Base-by-base conservation (phyloP, 805 yeast species). In the Saccharomycopsis microspora region DNA sequence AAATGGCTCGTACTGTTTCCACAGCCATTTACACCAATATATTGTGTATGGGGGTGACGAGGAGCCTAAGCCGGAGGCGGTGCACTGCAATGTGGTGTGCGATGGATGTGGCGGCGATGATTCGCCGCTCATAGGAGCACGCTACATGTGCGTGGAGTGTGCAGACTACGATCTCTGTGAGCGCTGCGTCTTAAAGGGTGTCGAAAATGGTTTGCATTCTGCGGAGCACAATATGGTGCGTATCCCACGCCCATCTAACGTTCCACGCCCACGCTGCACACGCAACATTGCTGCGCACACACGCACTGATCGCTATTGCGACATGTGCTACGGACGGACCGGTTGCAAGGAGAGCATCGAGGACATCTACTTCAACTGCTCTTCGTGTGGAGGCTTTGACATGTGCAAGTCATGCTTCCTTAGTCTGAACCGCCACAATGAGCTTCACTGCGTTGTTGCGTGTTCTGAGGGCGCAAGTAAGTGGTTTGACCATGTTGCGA, bases 71-170 rank as follows among this genome's bases (percentile, higher is more conserved):
- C 32, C 27, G 27, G 32, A 35, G 36, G 46, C 29, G 37, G 33
- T 30, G 5, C 47, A 48, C 41, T 27, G 29, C 9, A 29, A 33
- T 27, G 29, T 45, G n/a, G 38, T 28, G 30, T 66, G 69, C 49
- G 50, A 32, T 36, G 42, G 40, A 5, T 41, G 45, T 30, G 31
- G 36, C 5, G 30, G 10, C 30, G 41, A 33, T 9, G 32, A 31
- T 9, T 27, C 37, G 32, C 42, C 42, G 36, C 60, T 66, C 46
- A 50, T 31, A 28, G 80, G 80, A 3, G 55, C 58, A 3, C 68
- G 80, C 39, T 74, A 60, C 60, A 67, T 65, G 51, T 76, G 82
- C 56, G 55, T 67, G 43, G 61, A 62, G 19, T 76, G 82, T 56
- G 57, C 61, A 4, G 71, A 76, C 54, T 74, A 63, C 58, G 79